A percentile compares a stretch with the other conserved stretches of the same genome.
Evolutionary conservation across 2,329 filamentous ascomycete genomes (phyloP).

Genomic region (Corynespora cassiicola): DNA sequence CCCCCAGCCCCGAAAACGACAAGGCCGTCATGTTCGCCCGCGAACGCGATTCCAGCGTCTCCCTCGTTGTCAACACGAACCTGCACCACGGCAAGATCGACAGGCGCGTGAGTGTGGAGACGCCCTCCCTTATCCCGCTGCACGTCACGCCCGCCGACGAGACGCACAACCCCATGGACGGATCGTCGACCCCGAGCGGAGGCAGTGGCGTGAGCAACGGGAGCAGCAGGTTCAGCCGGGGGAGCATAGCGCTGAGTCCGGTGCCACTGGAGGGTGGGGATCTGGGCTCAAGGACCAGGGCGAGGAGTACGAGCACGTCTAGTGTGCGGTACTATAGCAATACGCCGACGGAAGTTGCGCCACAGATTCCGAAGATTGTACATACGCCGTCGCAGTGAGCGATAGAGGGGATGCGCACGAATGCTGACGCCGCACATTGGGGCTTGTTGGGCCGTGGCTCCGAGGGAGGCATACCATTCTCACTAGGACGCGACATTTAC

Average conservation of each 20-base stretch:
- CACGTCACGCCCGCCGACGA: slow-evolving; percentile 33
- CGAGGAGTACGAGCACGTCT: slow-evolving; percentile 35
- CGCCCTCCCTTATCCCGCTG: slow-evolving; percentile 31
- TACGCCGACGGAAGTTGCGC: slow-evolving; percentile 25
- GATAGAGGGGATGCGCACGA: too few relatives aligned
- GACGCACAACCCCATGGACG: slow-evolving; percentile 14
- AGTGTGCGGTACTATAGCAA: slow-evolving; percentile 38
- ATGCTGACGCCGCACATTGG: too few relatives aligned
- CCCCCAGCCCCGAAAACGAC: slow-evolving; percentile 25
- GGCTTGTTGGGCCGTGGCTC: too few relatives aligned
- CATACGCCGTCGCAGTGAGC: slow-evolving; percentile 33
- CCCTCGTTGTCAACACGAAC: slow-evolving; percentile 35
- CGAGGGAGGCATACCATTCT: too few relatives aligned
- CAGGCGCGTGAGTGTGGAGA: slow-evolving; percentile 29
- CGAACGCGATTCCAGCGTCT: slow-evolving; percentile 33
- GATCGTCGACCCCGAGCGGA: slow-evolving; percentile 18
- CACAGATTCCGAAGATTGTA: slow-evolving; percentile 37
- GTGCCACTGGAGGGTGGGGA: slow-evolving; percentile 23
- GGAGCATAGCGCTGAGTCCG: slow-evolving; percentile 30
- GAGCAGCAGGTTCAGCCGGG: slow-evolving; percentile 22
- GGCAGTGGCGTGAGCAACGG: slow-evolving; percentile 28
- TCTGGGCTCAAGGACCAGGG: slow-evolving; percentile 22
- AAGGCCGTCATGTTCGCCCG: slow-evolving; percentile 42
- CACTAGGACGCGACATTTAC: too few relatives aligned
- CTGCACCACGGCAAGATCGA: slow-evolving; percentile 10